Conservation (phyloP, 352 stramenopile genomes). For the Phytophthora idaei region DNA sequence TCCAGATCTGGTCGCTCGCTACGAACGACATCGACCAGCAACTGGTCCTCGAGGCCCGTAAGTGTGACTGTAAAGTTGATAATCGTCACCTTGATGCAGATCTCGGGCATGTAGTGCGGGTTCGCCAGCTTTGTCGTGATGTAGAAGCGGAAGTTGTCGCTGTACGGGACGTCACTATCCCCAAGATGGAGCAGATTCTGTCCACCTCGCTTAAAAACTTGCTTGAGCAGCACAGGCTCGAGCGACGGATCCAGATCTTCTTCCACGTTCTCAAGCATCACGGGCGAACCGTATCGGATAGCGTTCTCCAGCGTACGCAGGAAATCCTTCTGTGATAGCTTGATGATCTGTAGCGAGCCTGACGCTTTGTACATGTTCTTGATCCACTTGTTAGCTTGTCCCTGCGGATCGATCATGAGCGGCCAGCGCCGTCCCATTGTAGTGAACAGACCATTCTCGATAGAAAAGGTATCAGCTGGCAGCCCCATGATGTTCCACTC, state of each 20-base stretch:
- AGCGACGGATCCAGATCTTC: conserved; percentile 93
- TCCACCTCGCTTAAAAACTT: conserved; percentile 93
- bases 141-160: conserved; percentile 92
- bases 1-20: conserved; percentile 93
- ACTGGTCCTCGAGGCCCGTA: conserved; percentile 91
- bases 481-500: conserved; percentile 94
- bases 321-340: conserved; percentile 93
- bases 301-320: conserved; percentile 92
- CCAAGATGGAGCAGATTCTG: conserved; percentile 90
- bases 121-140: conserved; percentile 95
- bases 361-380: conserved; percentile 91
- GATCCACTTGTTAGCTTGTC: conserved; percentile 95
- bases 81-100: conserved; percentile 95
- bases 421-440: conserved; percentile 91
- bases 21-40: conserved; percentile 92
- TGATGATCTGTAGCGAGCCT: conserved; percentile 91
- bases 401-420: conserved; percentile 95
- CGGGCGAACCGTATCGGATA: conserved; percentile 90
- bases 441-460: conserved; percentile 93
- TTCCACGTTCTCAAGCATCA: conserved; percentile 95
- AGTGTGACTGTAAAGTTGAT: conserved; percentile 96
- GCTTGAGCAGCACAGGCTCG: conserved; percentile 92
- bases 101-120: conserved; percentile 94
- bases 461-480: conserved; percentile 92
- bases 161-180: conserved; percentile 93